Conservation (phyloP, 306 rosid species). For the Elaeagnus macrophylla region DNA sequence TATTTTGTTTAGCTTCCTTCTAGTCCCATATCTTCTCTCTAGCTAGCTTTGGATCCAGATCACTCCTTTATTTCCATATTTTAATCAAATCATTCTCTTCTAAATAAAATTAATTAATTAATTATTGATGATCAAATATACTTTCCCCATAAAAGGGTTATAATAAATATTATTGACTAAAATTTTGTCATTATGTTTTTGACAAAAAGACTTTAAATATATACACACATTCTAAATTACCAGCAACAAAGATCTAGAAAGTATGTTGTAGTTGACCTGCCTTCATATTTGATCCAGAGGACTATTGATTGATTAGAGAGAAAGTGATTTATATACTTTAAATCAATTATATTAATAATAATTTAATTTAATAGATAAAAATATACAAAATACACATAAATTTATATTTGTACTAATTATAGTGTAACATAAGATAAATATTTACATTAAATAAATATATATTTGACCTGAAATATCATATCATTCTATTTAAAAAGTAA, state of each 20-base stretch:
- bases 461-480: too few relatives aligned
- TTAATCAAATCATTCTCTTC: background rate
- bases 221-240: background rate
- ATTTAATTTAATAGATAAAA: too few relatives aligned
- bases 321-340: too few relatives aligned
- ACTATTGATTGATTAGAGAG: too few relatives aligned
- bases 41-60: background rate
- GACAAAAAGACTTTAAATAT: constrained; percentile 7
- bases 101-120: background rate
- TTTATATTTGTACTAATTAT: too few relatives aligned
- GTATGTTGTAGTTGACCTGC: background rate
- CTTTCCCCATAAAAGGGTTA: constrained; percentile 8
- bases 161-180: constrained; percentile 18
- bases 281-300: too few relatives aligned
- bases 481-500: too few relatives aligned
- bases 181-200: constrained; percentile 27
- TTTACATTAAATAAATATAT: too few relatives aligned
- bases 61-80: background rate
- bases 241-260: background rate
- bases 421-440: too few relatives aligned
- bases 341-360: too few relatives aligned
- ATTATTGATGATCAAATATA: constrained; percentile 1
- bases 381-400: too few relatives aligned
- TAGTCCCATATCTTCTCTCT: constrained; percentile 3
- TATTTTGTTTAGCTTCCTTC: background rate